These are phyloP conservation scores for Leersia perrieri DNA, from an alignment of 176 grass and related monocot genomes.

Conservation along the genomic window DNA sequence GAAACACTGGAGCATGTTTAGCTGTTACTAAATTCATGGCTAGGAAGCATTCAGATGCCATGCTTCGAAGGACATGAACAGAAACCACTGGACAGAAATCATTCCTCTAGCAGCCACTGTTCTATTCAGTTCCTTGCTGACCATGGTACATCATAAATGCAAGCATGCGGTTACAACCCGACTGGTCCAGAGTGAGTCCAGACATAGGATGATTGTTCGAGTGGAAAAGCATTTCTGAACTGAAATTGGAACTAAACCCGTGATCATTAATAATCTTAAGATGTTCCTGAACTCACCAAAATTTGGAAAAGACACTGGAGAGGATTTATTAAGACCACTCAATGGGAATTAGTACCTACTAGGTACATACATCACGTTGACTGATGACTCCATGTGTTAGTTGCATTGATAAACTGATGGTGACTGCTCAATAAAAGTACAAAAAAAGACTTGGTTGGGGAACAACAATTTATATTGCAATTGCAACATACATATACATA, in stretches of 20 bases:
- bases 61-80: slow-evolving; percentile 27
- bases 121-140: slow-evolving; percentile 27
- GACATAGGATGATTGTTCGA: background rate
- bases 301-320: background rate
- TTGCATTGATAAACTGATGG: slow-evolving; percentile 7
- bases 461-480: background rate
- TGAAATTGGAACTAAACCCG: background rate
- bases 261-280: background rate
- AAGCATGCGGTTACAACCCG: background rate
- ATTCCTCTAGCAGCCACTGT: background rate
- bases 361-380: background rate
- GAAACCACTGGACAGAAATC: slow-evolving; percentile 27
- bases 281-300: background rate
- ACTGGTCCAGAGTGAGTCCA: background rate
- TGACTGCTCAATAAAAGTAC: background rate
- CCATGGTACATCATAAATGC: slow-evolving; percentile 1
- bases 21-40: slow-evolving; percentile 31
- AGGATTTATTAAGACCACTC: too few species aligned
- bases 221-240: background rate
- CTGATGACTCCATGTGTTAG: background rate
- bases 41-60: slow-evolving; percentile 27
- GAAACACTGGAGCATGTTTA: background rate
- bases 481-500: background rate
- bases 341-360: background rate
- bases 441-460: background rate